phyloP scores from a whole-genome alignment of 805 yeast genomes.

The Metschnikowia aberdeeniae region DNA sequence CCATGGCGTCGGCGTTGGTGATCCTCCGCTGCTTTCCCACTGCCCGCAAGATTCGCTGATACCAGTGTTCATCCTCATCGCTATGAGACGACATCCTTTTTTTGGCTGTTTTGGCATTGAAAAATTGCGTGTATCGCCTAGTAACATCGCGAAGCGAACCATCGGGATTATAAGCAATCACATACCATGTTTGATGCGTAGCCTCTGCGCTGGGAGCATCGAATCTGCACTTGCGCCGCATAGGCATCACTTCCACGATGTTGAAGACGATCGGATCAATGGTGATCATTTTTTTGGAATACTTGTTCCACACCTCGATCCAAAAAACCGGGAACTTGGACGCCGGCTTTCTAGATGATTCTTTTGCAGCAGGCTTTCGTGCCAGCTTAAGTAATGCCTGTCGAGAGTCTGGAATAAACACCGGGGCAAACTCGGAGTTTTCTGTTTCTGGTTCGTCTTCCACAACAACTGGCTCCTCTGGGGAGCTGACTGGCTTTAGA shows the following conservation, averaged over 20 bases:
- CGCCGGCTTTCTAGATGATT: background rate
- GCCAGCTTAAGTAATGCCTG: slow-evolving; percentile 10
- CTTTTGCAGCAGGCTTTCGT: slow-evolving; percentile 1
- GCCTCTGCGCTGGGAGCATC: slow-evolving; percentile 69
- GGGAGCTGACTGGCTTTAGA: slow-evolving; percentile 10
- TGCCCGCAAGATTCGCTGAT: slow-evolving; percentile 39
- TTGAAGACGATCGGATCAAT: slow-evolving; percentile 73
- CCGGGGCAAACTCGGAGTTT: slow-evolving; percentile 17
- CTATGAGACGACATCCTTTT: slow-evolving; percentile 61
- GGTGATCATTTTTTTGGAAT: slow-evolving; percentile 71
- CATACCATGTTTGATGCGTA: slow-evolving; percentile 65
- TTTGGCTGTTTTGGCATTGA: slow-evolving; percentile 70
- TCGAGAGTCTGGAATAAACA: slow-evolving; percentile 17
- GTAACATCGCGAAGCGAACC: slow-evolving; percentile 80
- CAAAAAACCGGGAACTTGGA: slow-evolving; percentile 71
- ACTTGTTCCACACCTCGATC: slow-evolving; percentile 91
- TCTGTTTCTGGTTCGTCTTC: background rate
- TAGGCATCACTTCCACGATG: slow-evolving; percentile 57
- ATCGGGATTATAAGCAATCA: slow-evolving; percentile 65
- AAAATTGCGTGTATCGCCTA: slow-evolving; percentile 67
- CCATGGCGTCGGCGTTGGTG: slow-evolving; percentile 46
- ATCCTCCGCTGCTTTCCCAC: slow-evolving; percentile 23
- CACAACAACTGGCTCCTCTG: slow-evolving; percentile 4
- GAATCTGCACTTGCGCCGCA: slow-evolving; percentile 48
- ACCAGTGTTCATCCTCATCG: slow-evolving; percentile 59